A percentile compares a stretch with the other conserved stretches of the same genome.
These are phyloP conservation scores for Daldinia decipiens DNA, from an alignment of 495 filamentous ascomycete genomes.

Conservation along the genomic window DNA sequence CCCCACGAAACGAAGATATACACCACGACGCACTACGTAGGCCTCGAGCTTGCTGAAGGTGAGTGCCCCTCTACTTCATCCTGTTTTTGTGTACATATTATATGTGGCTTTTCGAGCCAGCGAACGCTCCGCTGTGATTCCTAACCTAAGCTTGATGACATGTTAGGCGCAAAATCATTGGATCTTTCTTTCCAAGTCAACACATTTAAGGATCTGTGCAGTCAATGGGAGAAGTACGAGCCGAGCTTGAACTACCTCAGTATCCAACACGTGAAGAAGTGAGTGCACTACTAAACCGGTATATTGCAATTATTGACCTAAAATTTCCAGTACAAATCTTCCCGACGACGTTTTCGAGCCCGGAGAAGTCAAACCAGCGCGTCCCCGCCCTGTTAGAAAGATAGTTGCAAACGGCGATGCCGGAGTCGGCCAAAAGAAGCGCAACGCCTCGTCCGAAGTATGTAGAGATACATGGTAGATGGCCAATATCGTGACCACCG, in stretches of 20 bases:
- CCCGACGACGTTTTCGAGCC: conserved; percentile 88
- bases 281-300: conserved; percentile 43
- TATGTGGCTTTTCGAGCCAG: conserved; percentile 62
- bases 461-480: conserved; percentile 45
- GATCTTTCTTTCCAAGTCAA: conserved; percentile 77
- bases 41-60: conserved; percentile 76
- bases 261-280: conserved; percentile 82
- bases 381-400: conserved; percentile 69
- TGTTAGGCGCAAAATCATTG: conserved; percentile 64
- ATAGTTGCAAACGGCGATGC: conserved; percentile 33
- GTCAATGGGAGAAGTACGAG: conserved; percentile 72
- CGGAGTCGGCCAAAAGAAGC: conserved; percentile 48
- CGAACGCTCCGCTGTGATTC: conserved; percentile 46
- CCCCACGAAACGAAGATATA: conserved; percentile 66
- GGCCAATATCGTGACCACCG: conserved; percentile 39
- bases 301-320: conserved; percentile 37
- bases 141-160: conserved; percentile 49
- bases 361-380: conserved; percentile 76
- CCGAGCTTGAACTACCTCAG: conserved; percentile 63
- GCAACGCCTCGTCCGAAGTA: conserved; percentile 49
- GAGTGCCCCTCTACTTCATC: conserved; percentile 49
- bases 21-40: conserved; percentile 90
- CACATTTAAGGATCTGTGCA: conserved; percentile 77
- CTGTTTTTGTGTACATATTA: conserved; percentile 59
- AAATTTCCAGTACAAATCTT: conserved; percentile 73